A percentile compares a stretch with the other conserved stretches of the same genome.
These are phyloP conservation scores for Chalciporus piperatoides DNA, from an alignment of 1,284 basidiomycete species.

Conservation along the genomic window DNA sequence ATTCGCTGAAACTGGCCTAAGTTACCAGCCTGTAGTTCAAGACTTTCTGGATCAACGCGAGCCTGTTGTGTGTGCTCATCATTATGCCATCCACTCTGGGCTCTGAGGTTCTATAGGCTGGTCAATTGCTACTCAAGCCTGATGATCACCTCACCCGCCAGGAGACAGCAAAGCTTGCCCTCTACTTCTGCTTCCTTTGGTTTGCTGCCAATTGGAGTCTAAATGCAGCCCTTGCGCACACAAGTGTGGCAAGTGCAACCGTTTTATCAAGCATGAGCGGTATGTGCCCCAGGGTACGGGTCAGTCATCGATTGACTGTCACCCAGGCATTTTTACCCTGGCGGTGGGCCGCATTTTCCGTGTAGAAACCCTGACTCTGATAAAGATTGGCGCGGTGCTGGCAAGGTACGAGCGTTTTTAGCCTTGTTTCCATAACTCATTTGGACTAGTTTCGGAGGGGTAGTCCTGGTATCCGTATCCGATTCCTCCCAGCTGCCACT, in stretches of 20 bases:
- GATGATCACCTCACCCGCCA: conserved; percentile 51
- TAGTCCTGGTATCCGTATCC: conserved; percentile 81
- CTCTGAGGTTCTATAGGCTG: conserved; percentile 10
- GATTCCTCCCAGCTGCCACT: conserved; percentile 45
- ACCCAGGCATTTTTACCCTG: conserved; percentile 91
- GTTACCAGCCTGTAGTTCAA: conserved; percentile 28
- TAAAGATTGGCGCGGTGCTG: conserved; percentile 79
- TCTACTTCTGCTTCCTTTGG: conserved; percentile 81
- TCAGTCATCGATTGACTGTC: conserved; percentile 3
- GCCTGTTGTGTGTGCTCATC: conserved; percentile 16
- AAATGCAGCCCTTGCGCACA: conserved; percentile 79
- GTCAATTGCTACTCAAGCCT: conserved; percentile 5
- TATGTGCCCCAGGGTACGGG: conserved; percentile 35
- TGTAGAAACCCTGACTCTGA: conserved; percentile 75
- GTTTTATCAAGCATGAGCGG: conserved; percentile 88
- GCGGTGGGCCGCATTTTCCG: conserved; percentile 79
- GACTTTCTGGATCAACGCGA: conserved; percentile 13
- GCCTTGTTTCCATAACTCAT: conserved; percentile 5
- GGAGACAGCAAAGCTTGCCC: conserved; percentile 77
- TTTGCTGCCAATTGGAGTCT: conserved; percentile 90
- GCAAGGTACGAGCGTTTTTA: conserved; percentile 56
- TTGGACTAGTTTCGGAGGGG: conserved; percentile 71
- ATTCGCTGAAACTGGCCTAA: conserved; percentile 6
- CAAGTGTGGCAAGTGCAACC: conserved; percentile 88
- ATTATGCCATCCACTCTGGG: background rate